A percentile compares a stretch with the other conserved stretches of the same genome.
These are phyloP conservation scores for Xylariaceae sp. DNA, from an alignment of 2,329 filamentous ascomycete genomes.

Conservation along the genomic window DNA sequence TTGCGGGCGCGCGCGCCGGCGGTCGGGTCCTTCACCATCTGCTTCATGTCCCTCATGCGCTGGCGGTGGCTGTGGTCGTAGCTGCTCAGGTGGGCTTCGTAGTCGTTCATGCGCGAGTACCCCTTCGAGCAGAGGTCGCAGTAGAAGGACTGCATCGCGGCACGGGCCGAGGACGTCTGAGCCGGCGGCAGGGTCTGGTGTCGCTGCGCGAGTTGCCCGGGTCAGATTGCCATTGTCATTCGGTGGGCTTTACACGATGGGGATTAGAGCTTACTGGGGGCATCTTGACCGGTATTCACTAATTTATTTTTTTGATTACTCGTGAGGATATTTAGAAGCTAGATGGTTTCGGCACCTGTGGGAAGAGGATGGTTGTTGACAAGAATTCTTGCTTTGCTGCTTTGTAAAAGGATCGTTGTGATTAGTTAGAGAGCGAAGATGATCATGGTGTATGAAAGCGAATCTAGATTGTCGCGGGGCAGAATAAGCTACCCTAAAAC, in stretches of 20 bases:
- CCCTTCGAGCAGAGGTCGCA: constrained; percentile 90
- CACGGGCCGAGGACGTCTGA: constrained; percentile 67
- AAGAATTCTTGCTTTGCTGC: too few relatives aligned
- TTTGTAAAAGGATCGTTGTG: background rate
- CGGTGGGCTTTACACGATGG: constrained; percentile 35
- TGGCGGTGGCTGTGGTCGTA: constrained; percentile 97
- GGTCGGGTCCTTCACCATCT: constrained; percentile 73
- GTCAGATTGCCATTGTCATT: too few relatives aligned
- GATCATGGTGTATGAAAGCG: too few relatives aligned
- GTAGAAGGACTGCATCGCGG: constrained; percentile 79
- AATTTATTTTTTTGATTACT: background rate
- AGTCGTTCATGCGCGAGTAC: constrained; percentile 93
- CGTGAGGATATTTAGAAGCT: constrained; percentile 1
- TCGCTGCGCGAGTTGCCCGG: too few relatives aligned
- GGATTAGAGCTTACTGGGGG: constrained; percentile 51
- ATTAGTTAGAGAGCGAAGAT: background rate
- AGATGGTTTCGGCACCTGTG: background rate
- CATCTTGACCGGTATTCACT: constrained; percentile 43
- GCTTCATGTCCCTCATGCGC: constrained; percentile 85
- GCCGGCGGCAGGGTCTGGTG: constrained; percentile 61
- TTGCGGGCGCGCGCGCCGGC: constrained; percentile 67
- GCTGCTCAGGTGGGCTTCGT: constrained; percentile 88
- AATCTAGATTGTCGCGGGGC: background rate
- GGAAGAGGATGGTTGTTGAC: too few relatives aligned
- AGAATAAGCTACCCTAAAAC: background rate